Evolutionary conservation across 192 early-diverging fungal genomes (phyloP), one percentile per base, ranked within the genome.

Genomic region (Diversispora epigaea): DNA sequence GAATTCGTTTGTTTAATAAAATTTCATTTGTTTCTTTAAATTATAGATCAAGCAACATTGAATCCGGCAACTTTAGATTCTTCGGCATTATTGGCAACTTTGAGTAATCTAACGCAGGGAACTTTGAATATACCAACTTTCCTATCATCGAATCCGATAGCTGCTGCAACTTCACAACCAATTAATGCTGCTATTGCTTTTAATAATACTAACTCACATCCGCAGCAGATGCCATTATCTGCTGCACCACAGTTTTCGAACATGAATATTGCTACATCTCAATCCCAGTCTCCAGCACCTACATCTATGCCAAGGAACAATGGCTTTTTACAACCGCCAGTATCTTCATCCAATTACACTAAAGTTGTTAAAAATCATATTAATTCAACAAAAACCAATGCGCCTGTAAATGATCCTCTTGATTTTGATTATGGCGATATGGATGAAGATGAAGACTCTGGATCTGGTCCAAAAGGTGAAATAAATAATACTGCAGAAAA

Each of bases 81-180:
- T 46, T 58, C 52, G 22, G 56, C 70, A 8, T 46, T 72, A 46
- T 72, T 72, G 15, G 70, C 70, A 7, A 75, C 73, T n/a, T 55
- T 75, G 41, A 75, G 65, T 41, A 65, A 54, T 21, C 40, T 75
- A 44, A 75, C 73, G 4, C 73, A 75, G 65, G 73, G 73, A 32
- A 65, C 52, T 43, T 65, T 75, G 32, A 75, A 75, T 39, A 75
- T 75, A n/a, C 70, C 70, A 60, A 14, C 49, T 21, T 72, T 72
- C 40, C 25, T 72, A 40, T 52, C 70, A 60, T 49, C 65, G 1
- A 57, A 72, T 32, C 44, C 55, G 19, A 72, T 72, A 52, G 41
- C 50, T 25, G 12, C 66, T 50, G 66, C 46, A 32, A 44, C 66
- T 47, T 49, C 45, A 11, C 68, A 71, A 72, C 70, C 70, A 21